Evolutionary conservation across 371 early-diverging fungal genomes (phyloP), one percentile per base, ranked within the genome.

Genomic region (Rhizopus arrhizus): DNA sequence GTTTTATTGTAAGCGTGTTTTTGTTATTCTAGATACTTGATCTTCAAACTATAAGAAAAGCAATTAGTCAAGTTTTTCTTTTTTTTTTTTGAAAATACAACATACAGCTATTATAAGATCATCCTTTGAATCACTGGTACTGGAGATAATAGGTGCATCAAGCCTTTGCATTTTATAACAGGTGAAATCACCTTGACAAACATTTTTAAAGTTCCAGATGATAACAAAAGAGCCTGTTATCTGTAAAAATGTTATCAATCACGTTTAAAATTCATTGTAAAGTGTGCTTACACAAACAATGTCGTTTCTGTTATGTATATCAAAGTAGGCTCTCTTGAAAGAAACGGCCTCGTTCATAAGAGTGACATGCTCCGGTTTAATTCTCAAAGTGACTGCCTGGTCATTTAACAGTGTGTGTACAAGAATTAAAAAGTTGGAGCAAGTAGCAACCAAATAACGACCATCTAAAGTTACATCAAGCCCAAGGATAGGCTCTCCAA

Each of bases 271-370:
- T 40, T 9, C 13, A 28, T 52, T 29, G 16, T 50, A 35, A 40
- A 36, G 40, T 9, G 29, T 9, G 51, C 36, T 61, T 58, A 64
- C 65, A 42, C 78, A 93, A 56, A 94, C 88, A 63, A 97, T 96
- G 8, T 86, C 82, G 62, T 83, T 85, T 64, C 95, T 96, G 15
- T 72, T 73, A 13, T 70, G 68, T 3, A 89, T 86, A 78, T 95
- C 95, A 82, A 99, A 98, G 47, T 87, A 82, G 4, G 97, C 99
- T 7, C 95, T 86, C 12, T 97, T 96, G 61, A 98, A 99, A 36
- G 81, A 73, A 10, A 96, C 81, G 22, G 74, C 64, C 32, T 66
- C 74, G 9, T 85, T 85, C 84, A 97, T 92, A 38, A 85, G 80
- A 5, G 90, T 91, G 33, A 95, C 87, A 66, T 99, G 96, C 73